phyloP scores from a whole-genome alignment of 2,329 filamentous ascomycete species.

The Claviceps sp. region DNA sequence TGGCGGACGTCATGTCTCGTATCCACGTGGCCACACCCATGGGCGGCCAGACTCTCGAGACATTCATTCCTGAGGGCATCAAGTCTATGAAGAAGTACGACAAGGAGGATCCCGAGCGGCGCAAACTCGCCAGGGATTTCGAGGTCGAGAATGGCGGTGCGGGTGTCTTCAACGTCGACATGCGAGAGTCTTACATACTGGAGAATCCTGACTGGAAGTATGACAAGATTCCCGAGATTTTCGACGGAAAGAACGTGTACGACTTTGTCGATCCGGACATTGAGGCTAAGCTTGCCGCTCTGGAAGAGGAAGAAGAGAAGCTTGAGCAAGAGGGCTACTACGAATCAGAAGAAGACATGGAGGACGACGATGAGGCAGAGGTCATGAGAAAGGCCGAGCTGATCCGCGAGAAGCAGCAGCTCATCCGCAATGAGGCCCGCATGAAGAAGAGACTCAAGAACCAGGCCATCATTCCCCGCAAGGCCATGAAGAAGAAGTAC shows the following conservation, averaged over 20 bases:
- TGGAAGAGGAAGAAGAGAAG: slow-evolving; percentile 92
- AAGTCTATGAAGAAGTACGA: slow-evolving; percentile 79
- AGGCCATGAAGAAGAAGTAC: slow-evolving; percentile 65
- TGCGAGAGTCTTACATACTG: slow-evolving; percentile 78
- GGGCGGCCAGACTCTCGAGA: slow-evolving; percentile 62
- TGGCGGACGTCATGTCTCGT: slow-evolving; percentile 81
- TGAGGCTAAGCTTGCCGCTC: slow-evolving; percentile 75
- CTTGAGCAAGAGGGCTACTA: slow-evolving; percentile 89
- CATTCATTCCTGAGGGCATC: slow-evolving; percentile 77
- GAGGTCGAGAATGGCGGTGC: slow-evolving; percentile 89
- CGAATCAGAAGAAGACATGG: slow-evolving; percentile 68
- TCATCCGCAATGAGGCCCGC: slow-evolving; percentile 87
- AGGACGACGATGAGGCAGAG: slow-evolving; percentile 80
- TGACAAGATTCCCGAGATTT: slow-evolving; percentile 87
- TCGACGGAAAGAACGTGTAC: slow-evolving; percentile 93
- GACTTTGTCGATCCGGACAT: slow-evolving; percentile 97
- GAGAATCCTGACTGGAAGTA: slow-evolving; percentile 89
- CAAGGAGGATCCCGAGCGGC: slow-evolving; percentile 74
- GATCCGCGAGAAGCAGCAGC: slow-evolving; percentile 84
- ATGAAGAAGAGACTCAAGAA: slow-evolving; percentile 98
- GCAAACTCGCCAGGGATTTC: slow-evolving; percentile 68
- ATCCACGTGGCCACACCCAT: slow-evolving; percentile 96
- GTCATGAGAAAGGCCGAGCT: slow-evolving; percentile 83
- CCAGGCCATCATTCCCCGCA: slow-evolving; percentile 80
- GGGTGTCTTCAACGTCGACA: slow-evolving; percentile 89